phyloP scores from a whole-genome alignment of 352 stramenopile genomes.

The Phytophthora tentaculata region DNA sequence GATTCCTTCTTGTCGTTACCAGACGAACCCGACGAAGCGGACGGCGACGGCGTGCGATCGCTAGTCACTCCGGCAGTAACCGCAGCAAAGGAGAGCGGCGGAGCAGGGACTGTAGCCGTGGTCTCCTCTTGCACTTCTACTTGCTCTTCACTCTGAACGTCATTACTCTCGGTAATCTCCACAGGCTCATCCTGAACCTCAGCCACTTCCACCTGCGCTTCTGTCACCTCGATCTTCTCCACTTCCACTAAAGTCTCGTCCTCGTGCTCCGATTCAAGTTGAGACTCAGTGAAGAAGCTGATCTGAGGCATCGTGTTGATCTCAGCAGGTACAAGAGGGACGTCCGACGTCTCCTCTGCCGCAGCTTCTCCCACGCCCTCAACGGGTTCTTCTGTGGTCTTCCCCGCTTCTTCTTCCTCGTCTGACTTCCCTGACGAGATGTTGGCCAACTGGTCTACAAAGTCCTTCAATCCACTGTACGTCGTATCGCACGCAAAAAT shows the following conservation, averaged over 20 bases:
- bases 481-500: constrained; percentile 77
- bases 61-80: constrained; percentile 34
- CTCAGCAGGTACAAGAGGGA: constrained; percentile 33
- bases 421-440: constrained; percentile 22
- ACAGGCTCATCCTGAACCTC: constrained; percentile 25
- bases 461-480: constrained; percentile 63
- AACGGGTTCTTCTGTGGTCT: constrained; percentile 6
- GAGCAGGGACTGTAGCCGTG: constrained; percentile 24
- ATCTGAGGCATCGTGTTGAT: constrained; percentile 70
- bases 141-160: constrained; percentile 22
- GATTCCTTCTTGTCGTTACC: constrained; percentile 31
- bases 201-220: constrained; percentile 28
- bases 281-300: constrained; percentile 88
- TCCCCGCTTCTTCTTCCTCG: constrained; percentile 1
- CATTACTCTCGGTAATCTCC: constrained; percentile 15
- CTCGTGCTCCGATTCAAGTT: constrained; percentile 45
- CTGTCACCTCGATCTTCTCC: constrained; percentile 7
- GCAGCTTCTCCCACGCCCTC: constrained; percentile 7
- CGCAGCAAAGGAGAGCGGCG: constrained; percentile 61
- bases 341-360: constrained; percentile 14
- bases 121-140: constrained; percentile 10
- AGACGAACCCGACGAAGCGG: constrained; percentile 32
- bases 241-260: constrained; percentile 12
- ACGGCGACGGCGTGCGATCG: constrained; percentile 32
- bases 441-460: constrained; percentile 59